phyloP scores from a whole-genome alignment of 108 stramenopile species.

The Craspedostauros australis region DNA sequence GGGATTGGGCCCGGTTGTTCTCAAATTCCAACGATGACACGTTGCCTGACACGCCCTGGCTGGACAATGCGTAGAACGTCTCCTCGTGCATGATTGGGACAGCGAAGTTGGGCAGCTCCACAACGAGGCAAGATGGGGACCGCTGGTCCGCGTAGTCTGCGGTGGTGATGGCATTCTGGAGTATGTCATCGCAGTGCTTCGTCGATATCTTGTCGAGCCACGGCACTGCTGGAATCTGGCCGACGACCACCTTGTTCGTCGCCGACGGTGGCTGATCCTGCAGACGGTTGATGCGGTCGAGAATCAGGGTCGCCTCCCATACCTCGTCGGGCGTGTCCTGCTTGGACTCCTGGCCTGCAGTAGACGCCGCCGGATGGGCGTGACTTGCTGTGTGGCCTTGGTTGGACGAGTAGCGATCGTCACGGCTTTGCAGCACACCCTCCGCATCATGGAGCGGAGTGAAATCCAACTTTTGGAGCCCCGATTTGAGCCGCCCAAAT shows the following conservation, averaged over 20 bases:
- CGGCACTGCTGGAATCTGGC: slow-evolving; percentile 40
- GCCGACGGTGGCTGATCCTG: neutral
- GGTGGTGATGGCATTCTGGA: slow-evolving; percentile 29
- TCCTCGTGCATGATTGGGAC: slow-evolving; percentile 81
- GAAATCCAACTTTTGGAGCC: slow-evolving; percentile 18
- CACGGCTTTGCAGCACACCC: neutral
- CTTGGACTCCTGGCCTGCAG: neutral
- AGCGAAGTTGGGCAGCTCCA: slow-evolving; percentile 69
- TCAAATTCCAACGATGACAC: slow-evolving; percentile 66
- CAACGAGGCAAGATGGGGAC: slow-evolving; percentile 51
- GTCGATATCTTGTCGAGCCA: slow-evolving; percentile 71
- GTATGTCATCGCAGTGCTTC: slow-evolving; percentile 46
- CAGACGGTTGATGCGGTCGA: neutral
- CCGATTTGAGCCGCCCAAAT: slow-evolving; percentile 36
- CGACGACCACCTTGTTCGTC: slow-evolving; percentile 17
- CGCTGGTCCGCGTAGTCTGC: slow-evolving; percentile 9
- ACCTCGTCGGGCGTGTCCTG: neutral
- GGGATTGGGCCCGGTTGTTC: slow-evolving; percentile 2
- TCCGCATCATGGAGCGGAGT: neutral
- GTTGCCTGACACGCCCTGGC: slow-evolving; percentile 59
- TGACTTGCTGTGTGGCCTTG: neutral
- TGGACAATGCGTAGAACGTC: slow-evolving; percentile 55
- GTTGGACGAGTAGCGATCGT: neutral
- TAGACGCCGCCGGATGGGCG: slow-evolving; percentile 5
- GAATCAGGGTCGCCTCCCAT: neutral